Conservation (phyloP, 2,329 filamentous ascomycete genomes). For the Colletotrichum tamarilloi region DNA sequence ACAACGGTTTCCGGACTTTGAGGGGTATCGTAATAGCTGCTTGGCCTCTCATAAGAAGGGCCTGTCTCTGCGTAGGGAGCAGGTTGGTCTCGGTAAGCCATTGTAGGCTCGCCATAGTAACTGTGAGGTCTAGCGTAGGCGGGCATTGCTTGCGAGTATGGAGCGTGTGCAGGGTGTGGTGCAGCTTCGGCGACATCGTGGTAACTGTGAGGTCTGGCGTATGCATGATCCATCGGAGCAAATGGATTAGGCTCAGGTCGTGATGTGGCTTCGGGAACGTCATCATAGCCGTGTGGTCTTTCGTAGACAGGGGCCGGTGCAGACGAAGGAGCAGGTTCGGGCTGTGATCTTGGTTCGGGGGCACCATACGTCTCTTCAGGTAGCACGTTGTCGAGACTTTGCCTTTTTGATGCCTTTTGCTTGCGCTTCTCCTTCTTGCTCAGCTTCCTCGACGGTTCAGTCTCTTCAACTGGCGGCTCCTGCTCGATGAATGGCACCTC, state of each 20-base stretch:
- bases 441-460: constrained; percentile 43
- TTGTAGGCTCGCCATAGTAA: not conserved
- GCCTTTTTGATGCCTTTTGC: constrained; percentile 53
- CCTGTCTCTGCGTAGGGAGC: not conserved
- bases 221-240: not conserved
- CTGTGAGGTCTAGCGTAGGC: constrained; percentile 11
- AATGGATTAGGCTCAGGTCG: not conserved
- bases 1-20: constrained; percentile 30
- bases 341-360: not conserved
- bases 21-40: not conserved
- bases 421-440: constrained; percentile 62
- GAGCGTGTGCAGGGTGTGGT: not conserved
- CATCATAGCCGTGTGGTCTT: constrained; percentile 6
- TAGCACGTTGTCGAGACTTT: constrained; percentile 42
- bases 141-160: not conserved
- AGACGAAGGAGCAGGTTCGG: not conserved
- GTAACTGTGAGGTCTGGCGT: constrained; percentile 7
- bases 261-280: not conserved
- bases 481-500: constrained; percentile 35
- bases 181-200: not conserved
- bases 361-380: not conserved
- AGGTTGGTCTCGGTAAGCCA: not conserved
- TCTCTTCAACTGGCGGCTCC: constrained; percentile 30
- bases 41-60: constrained; percentile 3
- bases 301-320: not conserved